A percentile compares a stretch with the other conserved stretches of the same genome.
Conservation (phyloP, 2,329 filamentous ascomycete species). For the Plenodomus lindquistii region DNA sequence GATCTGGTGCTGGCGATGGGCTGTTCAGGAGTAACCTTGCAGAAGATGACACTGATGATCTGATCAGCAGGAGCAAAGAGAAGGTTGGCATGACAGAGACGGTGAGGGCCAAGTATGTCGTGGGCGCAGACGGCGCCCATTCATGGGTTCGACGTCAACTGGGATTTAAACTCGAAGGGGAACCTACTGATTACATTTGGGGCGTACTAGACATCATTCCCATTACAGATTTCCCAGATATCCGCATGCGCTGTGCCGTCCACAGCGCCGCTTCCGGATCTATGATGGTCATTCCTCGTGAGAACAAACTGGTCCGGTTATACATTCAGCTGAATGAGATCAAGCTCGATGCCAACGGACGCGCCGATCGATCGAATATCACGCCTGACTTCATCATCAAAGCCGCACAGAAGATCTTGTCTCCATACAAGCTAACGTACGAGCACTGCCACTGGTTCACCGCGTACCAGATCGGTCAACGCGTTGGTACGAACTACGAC, state of each 20-base stretch:
- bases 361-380: constrained; percentile 64
- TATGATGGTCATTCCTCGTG: constrained; percentile 67
- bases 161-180: constrained; percentile 60
- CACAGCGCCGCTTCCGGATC: constrained; percentile 61
- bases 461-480: constrained; percentile 69
- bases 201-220: constrained; percentile 58
- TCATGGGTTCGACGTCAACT: constrained; percentile 66
- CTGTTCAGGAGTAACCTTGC: constrained; percentile 64
- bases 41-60: constrained; percentile 60
- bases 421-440: constrained; percentile 69
- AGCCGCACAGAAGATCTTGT: constrained; percentile 66
- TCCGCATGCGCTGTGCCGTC: constrained; percentile 62
- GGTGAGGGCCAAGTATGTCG: constrained; percentile 64
- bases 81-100: constrained; percentile 46
- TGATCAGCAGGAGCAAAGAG: constrained; percentile 48
- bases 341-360: constrained; percentile 50
- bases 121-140: constrained; percentile 71
- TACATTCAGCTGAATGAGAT: constrained; percentile 65
- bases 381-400: constrained; percentile 66
- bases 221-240: constrained; percentile 63
- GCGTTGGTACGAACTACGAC: constrained; percentile 63
- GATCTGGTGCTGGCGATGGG: constrained; percentile 51
- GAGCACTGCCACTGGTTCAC: constrained; percentile 70
- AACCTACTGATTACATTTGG: constrained; percentile 59
- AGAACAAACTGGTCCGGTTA: constrained; percentile 64